These are phyloP conservation scores for Diutina sp. DNA, from an alignment of 1,139 yeast species.

Conservation along the genomic window DNA sequence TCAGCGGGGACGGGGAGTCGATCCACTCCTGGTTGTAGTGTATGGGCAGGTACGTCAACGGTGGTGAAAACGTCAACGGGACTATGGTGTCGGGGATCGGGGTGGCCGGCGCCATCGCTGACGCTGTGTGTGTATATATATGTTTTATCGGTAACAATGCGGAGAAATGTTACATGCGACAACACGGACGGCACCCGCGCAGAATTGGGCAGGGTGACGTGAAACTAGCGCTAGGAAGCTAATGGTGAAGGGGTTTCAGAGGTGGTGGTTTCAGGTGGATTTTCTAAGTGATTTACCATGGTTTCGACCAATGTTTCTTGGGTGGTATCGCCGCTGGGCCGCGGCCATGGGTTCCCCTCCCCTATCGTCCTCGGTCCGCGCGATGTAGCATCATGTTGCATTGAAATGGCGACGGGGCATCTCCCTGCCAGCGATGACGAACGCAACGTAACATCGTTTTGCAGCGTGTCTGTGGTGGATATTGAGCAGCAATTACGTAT, in stretches of 20 bases:
- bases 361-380: not conserved
- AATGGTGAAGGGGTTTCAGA: not conserved
- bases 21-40: conserved; percentile 3
- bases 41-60: conserved; percentile 1
- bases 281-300: not conserved
- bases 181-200: not conserved
- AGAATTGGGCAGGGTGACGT: not conserved
- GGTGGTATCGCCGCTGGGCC: not conserved
- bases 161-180: not conserved
- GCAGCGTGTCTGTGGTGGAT: too few relatives aligned
- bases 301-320: not conserved
- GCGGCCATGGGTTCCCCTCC: not conserved
- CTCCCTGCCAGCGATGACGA: not conserved
- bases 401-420: not conserved
- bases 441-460: not conserved
- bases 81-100: not conserved
- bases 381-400: not conserved
- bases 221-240: not conserved
- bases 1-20: not conserved
- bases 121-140: not conserved
- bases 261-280: not conserved
- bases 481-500: too few relatives aligned
- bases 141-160: not conserved
- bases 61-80: not conserved
- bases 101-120: not conserved